Percentiles rank a stretch among this genome's conserved stretches.
Evolutionary conservation across 2,329 filamentous ascomycete species (phyloP).

Genomic region (Gremmenia infestans): DNA sequence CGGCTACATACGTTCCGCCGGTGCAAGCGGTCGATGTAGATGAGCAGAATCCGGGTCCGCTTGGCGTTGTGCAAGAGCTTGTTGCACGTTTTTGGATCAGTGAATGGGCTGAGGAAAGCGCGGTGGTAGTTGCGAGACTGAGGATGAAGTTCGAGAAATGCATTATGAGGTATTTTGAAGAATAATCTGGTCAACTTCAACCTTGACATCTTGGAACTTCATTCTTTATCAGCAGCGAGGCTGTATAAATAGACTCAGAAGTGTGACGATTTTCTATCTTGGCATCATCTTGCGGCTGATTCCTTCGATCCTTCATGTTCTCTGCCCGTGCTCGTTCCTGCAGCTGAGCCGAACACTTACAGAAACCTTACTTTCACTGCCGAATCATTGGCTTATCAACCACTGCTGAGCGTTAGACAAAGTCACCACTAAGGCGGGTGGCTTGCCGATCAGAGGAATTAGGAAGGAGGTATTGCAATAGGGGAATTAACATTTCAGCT

Average conservation of each 20-base stretch:
- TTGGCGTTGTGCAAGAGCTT: constrained; percentile 2
- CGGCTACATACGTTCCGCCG: constrained; percentile 7
- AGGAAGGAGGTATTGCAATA: too few relatives aligned
- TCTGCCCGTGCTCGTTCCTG: too few relatives aligned
- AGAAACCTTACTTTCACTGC: too few relatives aligned
- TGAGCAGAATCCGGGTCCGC: constrained; percentile 8
- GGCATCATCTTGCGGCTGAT: too few relatives aligned
- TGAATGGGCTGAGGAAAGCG: not conserved
- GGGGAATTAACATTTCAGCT: too few relatives aligned
- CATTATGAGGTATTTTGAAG: not conserved
- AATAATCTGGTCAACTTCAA: not conserved
- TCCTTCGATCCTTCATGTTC: too few relatives aligned
- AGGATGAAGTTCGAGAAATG: not conserved
- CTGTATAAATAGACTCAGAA: not conserved
- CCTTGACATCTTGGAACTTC: not conserved
- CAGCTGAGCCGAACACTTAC: too few relatives aligned
- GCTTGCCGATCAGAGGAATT: too few relatives aligned
- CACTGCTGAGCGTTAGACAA: too few relatives aligned
- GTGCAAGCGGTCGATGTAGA: constrained; percentile 5
- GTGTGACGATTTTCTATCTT: not conserved
- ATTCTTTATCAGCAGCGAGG: not conserved
- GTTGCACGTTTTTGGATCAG: constrained; percentile 1
- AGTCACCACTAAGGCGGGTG: too few relatives aligned
- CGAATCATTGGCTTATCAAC: too few relatives aligned
- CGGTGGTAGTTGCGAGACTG: not conserved